These are phyloP conservation scores for Picea glauca DNA, from an alignment of 75 land plant species.

Conservation along the genomic window DNA sequence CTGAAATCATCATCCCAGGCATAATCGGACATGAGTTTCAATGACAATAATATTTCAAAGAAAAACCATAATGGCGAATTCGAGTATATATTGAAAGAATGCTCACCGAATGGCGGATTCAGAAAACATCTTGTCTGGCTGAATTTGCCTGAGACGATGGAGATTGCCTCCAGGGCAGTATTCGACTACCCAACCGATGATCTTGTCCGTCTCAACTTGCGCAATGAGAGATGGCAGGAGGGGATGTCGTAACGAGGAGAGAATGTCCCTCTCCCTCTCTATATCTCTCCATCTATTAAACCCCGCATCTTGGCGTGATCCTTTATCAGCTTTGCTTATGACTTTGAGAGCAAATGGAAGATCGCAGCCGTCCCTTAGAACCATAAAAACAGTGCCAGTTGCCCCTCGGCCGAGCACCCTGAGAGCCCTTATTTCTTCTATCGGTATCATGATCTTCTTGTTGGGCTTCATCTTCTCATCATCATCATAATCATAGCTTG, in stretches of 20 bases:
- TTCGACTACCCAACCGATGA: conserved; percentile 60
- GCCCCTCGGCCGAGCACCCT: conserved; percentile 8
- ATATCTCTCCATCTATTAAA: not conserved
- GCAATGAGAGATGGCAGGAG: conserved; percentile 65
- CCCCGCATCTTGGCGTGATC: not conserved
- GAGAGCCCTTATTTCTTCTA: not conserved
- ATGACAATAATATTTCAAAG: not conserved
- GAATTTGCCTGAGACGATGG: conserved; percentile 69
- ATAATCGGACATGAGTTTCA: not conserved
- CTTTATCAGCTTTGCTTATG: not conserved
- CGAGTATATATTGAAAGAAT: not conserved
- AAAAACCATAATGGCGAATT: not conserved
- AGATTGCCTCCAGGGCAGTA: conserved; percentile 85
- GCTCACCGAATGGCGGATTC: conserved; percentile 40
- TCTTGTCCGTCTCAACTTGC: conserved; percentile 39
- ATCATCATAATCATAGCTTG: not conserved
- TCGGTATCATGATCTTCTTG: not conserved
- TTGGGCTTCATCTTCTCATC: not conserved
- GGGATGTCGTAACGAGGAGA: conserved; percentile 36
- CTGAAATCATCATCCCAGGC: conserved; percentile 2
- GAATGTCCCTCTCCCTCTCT: not conserved
- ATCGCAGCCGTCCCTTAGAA: conserved; percentile 3
- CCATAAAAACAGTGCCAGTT: conserved; percentile 3
- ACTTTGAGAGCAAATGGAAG: conserved; percentile 6
- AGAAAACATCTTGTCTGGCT: conserved; percentile 65